phyloP scores from a whole-genome alignment of 345 rosid genomes.

The Xanthoceras sorbifolium region DNA sequence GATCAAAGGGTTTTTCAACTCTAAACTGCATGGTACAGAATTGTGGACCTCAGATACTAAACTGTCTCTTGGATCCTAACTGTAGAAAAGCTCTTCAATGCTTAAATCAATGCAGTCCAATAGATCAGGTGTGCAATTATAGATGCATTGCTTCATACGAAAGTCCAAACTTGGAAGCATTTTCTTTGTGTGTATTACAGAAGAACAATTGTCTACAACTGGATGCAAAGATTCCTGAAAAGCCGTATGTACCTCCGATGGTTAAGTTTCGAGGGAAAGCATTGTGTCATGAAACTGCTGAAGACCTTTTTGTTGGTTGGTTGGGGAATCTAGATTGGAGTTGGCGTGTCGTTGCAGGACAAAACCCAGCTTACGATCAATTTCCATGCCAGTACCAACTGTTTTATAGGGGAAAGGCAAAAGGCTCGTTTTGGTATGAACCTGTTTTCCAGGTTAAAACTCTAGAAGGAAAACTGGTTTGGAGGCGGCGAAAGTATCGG shows the following conservation, averaged over 20 bases:
- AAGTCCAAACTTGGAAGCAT: slow-evolving; percentile 79
- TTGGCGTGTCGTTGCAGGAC: slow-evolving; percentile 94
- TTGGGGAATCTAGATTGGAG: slow-evolving; percentile 80
- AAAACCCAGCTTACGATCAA: slow-evolving; percentile 95
- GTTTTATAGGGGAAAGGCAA: slow-evolving; percentile 88
- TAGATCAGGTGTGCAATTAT: slow-evolving; percentile 92
- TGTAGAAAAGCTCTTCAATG: slow-evolving; percentile 94
- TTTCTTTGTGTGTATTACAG: slow-evolving; percentile 83
- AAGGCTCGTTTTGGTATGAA: slow-evolving; percentile 92
- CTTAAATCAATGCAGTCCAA: slow-evolving; percentile 86
- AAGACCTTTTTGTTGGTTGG: slow-evolving; percentile 94
- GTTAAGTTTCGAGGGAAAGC: slow-evolving; percentile 56
- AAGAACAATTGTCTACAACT: slow-evolving; percentile 81
- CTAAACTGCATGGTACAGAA: slow-evolving; percentile 80
- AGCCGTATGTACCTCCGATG: slow-evolving; percentile 73
- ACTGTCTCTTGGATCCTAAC: slow-evolving; percentile 80
- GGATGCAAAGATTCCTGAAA: slow-evolving; percentile 77
- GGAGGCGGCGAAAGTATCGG: slow-evolving; percentile 89
- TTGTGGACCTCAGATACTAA: slow-evolving; percentile 81
- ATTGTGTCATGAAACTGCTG: slow-evolving; percentile 66
- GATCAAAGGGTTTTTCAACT: slow-evolving; percentile 90
- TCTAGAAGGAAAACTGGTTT: slow-evolving; percentile 67
- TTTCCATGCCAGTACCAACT: slow-evolving; percentile 95
- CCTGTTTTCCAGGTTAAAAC: slow-evolving; percentile 87
- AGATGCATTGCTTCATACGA: slow-evolving; percentile 95